Percentiles rank a stretch among this genome's conserved stretches.
Evolutionary conservation across 176 grass and related monocot genomes (phyloP).

Genomic region (Phoenix dactylifera): DNA sequence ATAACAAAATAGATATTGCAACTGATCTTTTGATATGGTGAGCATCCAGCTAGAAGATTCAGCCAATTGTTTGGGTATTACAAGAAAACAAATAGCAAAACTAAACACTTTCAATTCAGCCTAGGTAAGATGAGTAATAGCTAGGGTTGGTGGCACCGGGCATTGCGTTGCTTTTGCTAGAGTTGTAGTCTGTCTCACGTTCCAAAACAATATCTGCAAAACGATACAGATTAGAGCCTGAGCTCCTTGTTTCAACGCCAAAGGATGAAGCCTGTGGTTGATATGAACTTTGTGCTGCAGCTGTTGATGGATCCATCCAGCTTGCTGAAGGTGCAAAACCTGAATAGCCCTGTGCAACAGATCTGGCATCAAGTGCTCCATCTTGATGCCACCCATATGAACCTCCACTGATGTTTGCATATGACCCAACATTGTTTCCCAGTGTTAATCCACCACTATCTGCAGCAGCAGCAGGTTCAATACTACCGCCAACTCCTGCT

Average conservation of each 20-base stretch:
- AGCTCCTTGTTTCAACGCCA: neutral
- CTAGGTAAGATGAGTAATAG: slow-evolving; percentile 5
- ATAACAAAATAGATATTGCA: too few relatives aligned
- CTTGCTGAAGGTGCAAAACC: neutral
- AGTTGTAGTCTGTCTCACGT: slow-evolving; percentile 3
- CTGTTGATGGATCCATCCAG: neutral
- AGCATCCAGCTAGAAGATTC: too few relatives aligned
- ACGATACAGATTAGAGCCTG: slow-evolving; percentile 1
- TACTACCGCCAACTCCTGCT: neutral
- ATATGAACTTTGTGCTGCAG: slow-evolving; percentile 3
- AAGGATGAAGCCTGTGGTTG: slow-evolving; percentile 2
- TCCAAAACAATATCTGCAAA: slow-evolving; percentile 12
- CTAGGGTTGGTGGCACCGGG: neutral
- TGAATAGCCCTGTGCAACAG: neutral
- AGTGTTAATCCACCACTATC: neutral
- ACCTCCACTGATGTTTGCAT: neutral
- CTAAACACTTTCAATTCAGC: neutral
- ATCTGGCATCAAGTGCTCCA: neutral
- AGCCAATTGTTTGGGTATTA: too few relatives aligned
- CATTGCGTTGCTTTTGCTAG: neutral
- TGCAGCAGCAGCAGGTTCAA: neutral
- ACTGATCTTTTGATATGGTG: too few relatives aligned
- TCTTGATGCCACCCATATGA: neutral
- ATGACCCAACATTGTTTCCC: neutral
- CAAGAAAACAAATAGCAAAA: too few relatives aligned